Evolutionary conservation across 1,139 yeast species (phyloP).

Genomic region (Pichia sp.): DNA sequence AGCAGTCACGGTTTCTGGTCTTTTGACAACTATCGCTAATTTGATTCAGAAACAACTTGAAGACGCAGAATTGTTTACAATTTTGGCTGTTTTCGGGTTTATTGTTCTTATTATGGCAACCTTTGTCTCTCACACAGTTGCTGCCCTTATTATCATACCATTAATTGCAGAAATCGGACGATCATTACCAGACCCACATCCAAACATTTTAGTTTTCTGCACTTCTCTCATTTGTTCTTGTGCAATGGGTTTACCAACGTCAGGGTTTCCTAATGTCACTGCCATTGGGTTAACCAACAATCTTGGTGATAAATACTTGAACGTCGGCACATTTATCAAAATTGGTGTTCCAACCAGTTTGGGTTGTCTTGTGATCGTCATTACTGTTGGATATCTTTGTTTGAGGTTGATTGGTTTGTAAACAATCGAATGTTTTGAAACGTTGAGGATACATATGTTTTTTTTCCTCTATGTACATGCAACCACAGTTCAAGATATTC

Average conservation of each 20-base stretch:
- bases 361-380: slow-evolving; percentile 61
- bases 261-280: slow-evolving; percentile 95
- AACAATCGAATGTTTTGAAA: not conserved
- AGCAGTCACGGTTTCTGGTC: slow-evolving; percentile 85
- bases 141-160: slow-evolving; percentile 87
- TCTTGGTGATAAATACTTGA: slow-evolving; percentile 77
- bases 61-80: slow-evolving; percentile 60
- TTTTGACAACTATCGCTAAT: slow-evolving; percentile 70
- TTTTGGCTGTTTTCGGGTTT: slow-evolving; percentile 71
- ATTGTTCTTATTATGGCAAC: slow-evolving; percentile 82
- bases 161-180: slow-evolving; percentile 83
- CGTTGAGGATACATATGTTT: not conserved
- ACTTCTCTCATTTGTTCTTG: slow-evolving; percentile 81
- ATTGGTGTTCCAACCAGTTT: slow-evolving; percentile 86
- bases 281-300: slow-evolving; percentile 92
- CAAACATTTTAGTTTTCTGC: slow-evolving; percentile 72
- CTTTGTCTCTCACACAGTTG: slow-evolving; percentile 92
- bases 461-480: not conserved
- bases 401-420: slow-evolving; percentile 41
- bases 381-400: slow-evolving; percentile 75
- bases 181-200: slow-evolving; percentile 65
- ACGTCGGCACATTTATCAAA: slow-evolving; percentile 77
- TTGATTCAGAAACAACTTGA: slow-evolving; percentile 59
- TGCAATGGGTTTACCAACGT: slow-evolving; percentile 95
- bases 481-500: too few relatives aligned